phyloP scores from a whole-genome alignment of 164 flowering plant genomes.

The Aristolochia contorta region DNA sequence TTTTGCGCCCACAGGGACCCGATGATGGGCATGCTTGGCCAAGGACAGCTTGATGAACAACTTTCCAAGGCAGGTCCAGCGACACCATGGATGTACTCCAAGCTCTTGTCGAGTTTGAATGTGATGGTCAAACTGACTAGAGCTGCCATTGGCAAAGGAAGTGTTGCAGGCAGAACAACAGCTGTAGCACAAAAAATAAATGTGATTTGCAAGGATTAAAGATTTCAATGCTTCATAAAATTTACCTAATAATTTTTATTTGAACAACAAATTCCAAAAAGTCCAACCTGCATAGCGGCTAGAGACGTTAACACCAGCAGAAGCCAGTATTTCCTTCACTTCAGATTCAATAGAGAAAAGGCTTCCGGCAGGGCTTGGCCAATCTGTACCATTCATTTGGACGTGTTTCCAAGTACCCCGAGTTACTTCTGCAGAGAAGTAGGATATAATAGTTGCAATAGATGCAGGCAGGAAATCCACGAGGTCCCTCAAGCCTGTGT shows the following conservation, averaged over 20 bases:
- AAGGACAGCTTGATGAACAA: slow-evolving; percentile 61
- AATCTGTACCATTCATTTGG: slow-evolving; percentile 87
- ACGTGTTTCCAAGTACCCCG: slow-evolving; percentile 95
- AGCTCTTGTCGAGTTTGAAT: slow-evolving; percentile 59
- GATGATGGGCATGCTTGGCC: slow-evolving; percentile 75
- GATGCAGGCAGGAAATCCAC: slow-evolving; percentile 90
- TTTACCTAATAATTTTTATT: background rate
- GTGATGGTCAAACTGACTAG: slow-evolving; percentile 87
- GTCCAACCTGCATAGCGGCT: slow-evolving; percentile 36
- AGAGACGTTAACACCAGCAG: slow-evolving; percentile 61
- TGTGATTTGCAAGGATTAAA: background rate
- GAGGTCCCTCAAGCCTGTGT: slow-evolving; percentile 21
- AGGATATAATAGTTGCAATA: slow-evolving; percentile 63
- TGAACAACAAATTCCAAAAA: background rate
- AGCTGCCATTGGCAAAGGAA: slow-evolving; percentile 89
- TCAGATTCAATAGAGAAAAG: slow-evolving; percentile 56
- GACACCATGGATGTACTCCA: slow-evolving; percentile 52
- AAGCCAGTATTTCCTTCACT: slow-evolving; percentile 62
- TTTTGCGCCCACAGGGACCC: slow-evolving; percentile 87
- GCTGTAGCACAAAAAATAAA: slow-evolving; percentile 12
- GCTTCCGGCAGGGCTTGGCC: slow-evolving; percentile 96
- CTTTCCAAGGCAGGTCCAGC: slow-evolving; percentile 63
- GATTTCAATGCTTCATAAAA: background rate
- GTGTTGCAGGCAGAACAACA: slow-evolving; percentile 37
- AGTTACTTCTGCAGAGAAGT: slow-evolving; percentile 81